These are phyloP conservation scores for Clitoria ternatea DNA, from an alignment of 306 rosid genomes.

Conservation along the genomic window DNA sequence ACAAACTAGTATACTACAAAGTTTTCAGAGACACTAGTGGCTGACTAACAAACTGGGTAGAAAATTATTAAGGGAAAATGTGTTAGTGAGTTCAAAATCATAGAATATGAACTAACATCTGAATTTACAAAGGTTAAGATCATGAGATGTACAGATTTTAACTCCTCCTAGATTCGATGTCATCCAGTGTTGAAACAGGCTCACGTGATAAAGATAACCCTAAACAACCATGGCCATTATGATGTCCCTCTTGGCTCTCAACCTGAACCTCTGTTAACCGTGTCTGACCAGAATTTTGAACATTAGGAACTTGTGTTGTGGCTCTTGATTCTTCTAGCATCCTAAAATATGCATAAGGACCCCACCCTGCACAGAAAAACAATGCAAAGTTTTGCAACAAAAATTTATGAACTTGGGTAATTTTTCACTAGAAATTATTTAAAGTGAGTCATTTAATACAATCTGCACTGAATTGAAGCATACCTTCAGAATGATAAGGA, in stretches of 20 bases:
- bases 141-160: constrained; percentile 15
- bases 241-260: constrained; percentile 37
- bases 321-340: constrained; percentile 46
- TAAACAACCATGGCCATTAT: constrained; percentile 40
- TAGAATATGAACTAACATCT: neutral
- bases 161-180: constrained; percentile 57
- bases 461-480: constrained; percentile 20
- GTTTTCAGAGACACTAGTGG: neutral
- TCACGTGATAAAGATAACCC: constrained; percentile 39
- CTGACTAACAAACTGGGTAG: neutral
- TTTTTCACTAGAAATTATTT: neutral
- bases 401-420: neutral
- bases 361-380: constrained; percentile 65
- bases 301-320: constrained; percentile 23
- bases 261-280: constrained; percentile 27
- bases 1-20: neutral
- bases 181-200: constrained; percentile 35
- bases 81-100: neutral
- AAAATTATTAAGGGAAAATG: neutral
- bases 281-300: constrained; percentile 18
- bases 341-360: constrained; percentile 77
- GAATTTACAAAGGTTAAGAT: constrained; percentile 17
- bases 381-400: no score
- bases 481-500: constrained; percentile 82
- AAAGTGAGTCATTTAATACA: neutral